Conservation (phyloP, 1,284 basidiomycete species). For the Irpex lacteus region DNA sequence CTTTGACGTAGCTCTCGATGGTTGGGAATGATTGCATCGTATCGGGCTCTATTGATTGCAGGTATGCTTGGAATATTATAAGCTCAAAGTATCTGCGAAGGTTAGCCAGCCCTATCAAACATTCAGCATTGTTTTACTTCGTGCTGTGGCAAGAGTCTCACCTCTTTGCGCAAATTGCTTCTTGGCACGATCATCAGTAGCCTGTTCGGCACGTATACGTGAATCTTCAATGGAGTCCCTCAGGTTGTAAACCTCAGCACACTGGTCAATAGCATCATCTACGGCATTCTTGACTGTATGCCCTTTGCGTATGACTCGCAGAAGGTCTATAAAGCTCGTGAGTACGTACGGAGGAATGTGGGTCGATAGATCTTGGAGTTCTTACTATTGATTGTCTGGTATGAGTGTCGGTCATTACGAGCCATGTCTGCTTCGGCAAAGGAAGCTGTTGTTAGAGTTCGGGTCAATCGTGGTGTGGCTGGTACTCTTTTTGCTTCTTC, state of each 20-base stretch:
- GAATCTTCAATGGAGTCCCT: constrained; percentile 89
- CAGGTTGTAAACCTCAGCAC: constrained; percentile 81
- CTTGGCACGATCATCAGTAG: constrained; percentile 70
- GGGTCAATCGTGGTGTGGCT: constrained; percentile 32
- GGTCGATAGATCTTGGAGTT: not conserved
- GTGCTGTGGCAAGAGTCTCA: constrained; percentile 17
- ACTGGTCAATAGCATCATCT: constrained; percentile 90
- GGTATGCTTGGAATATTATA: constrained; percentile 92
- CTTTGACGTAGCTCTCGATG: constrained; percentile 80
- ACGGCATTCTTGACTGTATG: constrained; percentile 85
- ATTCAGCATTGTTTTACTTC: not conserved
- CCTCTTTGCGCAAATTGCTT: constrained; percentile 70
- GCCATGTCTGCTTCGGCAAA: constrained; percentile 26
- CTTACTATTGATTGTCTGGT: constrained; percentile 79
- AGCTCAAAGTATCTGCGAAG: constrained; percentile 88
- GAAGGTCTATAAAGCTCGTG: constrained; percentile 56
- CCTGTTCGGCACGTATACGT: constrained; percentile 72
- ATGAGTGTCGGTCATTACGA: constrained; percentile 56
- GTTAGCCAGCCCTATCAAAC: constrained; percentile 65
- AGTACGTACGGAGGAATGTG: not conserved
- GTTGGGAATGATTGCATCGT: constrained; percentile 75
- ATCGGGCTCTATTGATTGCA: constrained; percentile 84
- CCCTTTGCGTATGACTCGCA: constrained; percentile 92
- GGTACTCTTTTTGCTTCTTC: constrained; percentile 31
- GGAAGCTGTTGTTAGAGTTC: constrained; percentile 41